These are phyloP conservation scores for Pythium aphanidermatum DNA, from an alignment of 352 stramenopile species.

Conservation along the genomic window DNA sequence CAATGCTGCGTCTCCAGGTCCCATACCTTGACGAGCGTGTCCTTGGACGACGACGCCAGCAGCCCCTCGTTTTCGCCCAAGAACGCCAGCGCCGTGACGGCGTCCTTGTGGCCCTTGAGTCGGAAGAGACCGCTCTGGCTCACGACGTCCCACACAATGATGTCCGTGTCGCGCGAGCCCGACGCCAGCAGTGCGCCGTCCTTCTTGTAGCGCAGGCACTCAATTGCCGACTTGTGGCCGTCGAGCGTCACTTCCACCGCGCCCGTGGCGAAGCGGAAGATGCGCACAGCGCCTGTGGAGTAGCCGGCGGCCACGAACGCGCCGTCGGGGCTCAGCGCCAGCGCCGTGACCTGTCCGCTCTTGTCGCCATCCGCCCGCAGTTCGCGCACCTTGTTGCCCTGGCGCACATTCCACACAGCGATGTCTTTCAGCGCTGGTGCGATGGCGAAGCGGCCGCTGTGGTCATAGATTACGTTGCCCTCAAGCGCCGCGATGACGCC, in stretches of 20 bases:
- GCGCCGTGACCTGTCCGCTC: constrained; percentile 66
- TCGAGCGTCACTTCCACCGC: constrained; percentile 82
- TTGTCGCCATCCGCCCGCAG: constrained; percentile 29
- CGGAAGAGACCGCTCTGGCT: constrained; percentile 86
- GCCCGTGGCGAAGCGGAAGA: constrained; percentile 77
- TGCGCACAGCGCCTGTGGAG: constrained; percentile 67
- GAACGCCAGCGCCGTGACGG: constrained; percentile 88
- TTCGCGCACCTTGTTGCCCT: constrained; percentile 77
- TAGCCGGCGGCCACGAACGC: constrained; percentile 77
- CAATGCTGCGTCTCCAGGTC: constrained; percentile 93
- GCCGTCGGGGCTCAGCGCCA: constrained; percentile 76
- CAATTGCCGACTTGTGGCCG: constrained; percentile 82
- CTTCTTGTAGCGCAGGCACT: constrained; percentile 64
- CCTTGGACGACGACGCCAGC: constrained; percentile 87
- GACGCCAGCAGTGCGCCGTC: constrained; percentile 80
- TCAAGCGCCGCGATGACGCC: constrained; percentile 87
- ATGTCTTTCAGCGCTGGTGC: constrained; percentile 87
- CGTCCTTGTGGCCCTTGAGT: constrained; percentile 91
- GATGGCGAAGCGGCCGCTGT: constrained; percentile 81
- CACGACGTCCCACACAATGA: constrained; percentile 93
- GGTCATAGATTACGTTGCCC: constrained; percentile 87
- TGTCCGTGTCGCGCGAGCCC: constrained; percentile 88
- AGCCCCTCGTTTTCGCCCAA: constrained; percentile 37
- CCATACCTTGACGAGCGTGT: constrained; percentile 94
- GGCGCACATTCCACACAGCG: constrained; percentile 89